Conservation (phyloP, 257 asterid genomes). For the Solanum appendiculatum region DNA sequence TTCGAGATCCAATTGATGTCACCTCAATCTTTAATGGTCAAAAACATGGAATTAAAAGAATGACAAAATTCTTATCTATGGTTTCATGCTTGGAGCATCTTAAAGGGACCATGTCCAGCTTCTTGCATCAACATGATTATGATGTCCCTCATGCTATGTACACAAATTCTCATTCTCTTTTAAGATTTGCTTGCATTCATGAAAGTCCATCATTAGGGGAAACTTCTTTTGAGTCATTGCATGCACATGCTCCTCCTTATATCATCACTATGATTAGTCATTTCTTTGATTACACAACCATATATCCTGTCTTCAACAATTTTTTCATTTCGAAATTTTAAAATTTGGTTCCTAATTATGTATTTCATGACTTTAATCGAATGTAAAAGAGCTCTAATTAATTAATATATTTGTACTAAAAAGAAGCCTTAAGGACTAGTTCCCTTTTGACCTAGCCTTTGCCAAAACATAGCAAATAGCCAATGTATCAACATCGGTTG, state of each 20-base stretch:
- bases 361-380: not conserved
- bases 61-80: constrained; percentile 14
- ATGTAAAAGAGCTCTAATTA: not conserved
- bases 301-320: not conserved
- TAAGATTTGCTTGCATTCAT: not conserved
- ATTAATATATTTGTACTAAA: not conserved
- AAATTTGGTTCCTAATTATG: not conserved
- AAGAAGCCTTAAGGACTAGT: not conserved
- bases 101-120: constrained; percentile 23
- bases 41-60: constrained; percentile 17
- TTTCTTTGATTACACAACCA: not conserved
- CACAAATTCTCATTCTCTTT: constrained; percentile 8
- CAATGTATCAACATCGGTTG: too few species aligned
- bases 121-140: constrained; percentile 57
- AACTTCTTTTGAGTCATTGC: constrained; percentile 2
- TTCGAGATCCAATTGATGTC: not conserved
- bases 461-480: not conserved
- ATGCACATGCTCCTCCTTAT: constrained; percentile 3
- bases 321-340: not conserved
- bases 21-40: not conserved
- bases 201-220: not conserved
- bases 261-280: not conserved
- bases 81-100: constrained; percentile 25
- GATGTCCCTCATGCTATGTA: constrained; percentile 53
- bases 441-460: not conserved